phyloP scores from a whole-genome alignment of 345 rosid genomes.

The Murraya koenigii region DNA sequence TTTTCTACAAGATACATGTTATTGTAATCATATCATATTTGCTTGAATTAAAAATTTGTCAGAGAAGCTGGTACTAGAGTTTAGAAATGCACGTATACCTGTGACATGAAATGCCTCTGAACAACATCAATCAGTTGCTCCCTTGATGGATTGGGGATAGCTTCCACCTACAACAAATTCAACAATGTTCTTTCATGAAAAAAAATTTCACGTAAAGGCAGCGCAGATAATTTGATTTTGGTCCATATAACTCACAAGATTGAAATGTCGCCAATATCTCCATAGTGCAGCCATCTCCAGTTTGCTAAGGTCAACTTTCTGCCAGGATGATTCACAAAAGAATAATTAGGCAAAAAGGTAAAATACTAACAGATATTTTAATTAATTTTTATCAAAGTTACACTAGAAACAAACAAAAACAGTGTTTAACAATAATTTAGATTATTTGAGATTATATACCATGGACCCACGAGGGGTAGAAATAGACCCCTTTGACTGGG shows the following conservation, averaged over 20 bases:
- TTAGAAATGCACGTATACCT: constrained; percentile 44
- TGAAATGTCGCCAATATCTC: constrained; percentile 89
- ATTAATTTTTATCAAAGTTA: neutral
- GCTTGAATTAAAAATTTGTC: neutral
- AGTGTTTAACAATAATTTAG: neutral
- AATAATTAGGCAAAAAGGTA: neutral
- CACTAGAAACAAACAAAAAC: neutral
- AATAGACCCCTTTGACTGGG: constrained; percentile 69
- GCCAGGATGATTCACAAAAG: constrained; percentile 14
- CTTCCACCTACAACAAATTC: constrained; percentile 54
- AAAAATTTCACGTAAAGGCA: neutral
- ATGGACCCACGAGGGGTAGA: constrained; percentile 50
- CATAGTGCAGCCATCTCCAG: constrained; percentile 82
- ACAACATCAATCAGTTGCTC: constrained; percentile 80
- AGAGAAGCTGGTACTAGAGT: neutral
- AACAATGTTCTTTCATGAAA: neutral
- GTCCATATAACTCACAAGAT: constrained; percentile 59
- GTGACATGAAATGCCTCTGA: constrained; percentile 92
- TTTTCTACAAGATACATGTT: neutral
- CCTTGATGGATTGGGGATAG: constrained; percentile 75
- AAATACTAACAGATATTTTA: neutral
- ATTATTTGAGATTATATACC: constrained; percentile 33
- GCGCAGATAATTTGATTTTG: neutral
- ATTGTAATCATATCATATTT: neutral
- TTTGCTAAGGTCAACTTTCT: constrained; percentile 91